Conservation (phyloP, 2,329 filamentous ascomycete species). For the Rhinocladiella mackenziei region DNA sequence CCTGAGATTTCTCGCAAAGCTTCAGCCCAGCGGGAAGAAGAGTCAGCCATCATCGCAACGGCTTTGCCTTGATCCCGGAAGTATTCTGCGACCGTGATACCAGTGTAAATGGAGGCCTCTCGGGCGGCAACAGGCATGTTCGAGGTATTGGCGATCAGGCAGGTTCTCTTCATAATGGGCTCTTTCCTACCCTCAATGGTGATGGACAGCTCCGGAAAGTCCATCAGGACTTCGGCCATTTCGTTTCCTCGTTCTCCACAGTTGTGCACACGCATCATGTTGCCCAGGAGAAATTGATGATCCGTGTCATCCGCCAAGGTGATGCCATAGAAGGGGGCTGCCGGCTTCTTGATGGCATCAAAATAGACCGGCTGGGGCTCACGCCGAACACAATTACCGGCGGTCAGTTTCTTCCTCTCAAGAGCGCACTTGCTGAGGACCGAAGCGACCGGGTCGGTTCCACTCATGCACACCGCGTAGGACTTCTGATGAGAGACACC, state of each 20-base stretch:
- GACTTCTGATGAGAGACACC: no score
- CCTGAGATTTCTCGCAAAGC: constrained; percentile 97
- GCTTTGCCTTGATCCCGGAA: constrained; percentile 96
- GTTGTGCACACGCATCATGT: not conserved
- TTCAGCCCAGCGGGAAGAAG: constrained; percentile 96
- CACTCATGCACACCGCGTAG: no score
- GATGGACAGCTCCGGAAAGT: constrained; percentile 97
- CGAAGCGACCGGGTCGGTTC: no score
- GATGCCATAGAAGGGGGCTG: not conserved
- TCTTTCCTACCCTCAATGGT: constrained; percentile 91
- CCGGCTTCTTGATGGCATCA: no score
- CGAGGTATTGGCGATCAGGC: constrained; percentile 96
- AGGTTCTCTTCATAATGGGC: constrained; percentile 99
- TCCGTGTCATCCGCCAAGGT: not conserved
- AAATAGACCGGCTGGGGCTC: no score
- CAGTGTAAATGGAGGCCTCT: constrained; percentile 98
- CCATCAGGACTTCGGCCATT: constrained; percentile 99
- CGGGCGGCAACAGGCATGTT: constrained; percentile 99
- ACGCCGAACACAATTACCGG: no score
- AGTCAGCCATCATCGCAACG: constrained; percentile 99
- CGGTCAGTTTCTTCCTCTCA: no score
- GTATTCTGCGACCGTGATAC: constrained; percentile 91
- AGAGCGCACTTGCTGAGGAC: no score
- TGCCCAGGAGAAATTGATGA: not conserved
- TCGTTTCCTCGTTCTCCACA: constrained; percentile 91